Percentiles rank a stretch among this genome's conserved stretches.
Evolutionary conservation across 2,329 filamentous ascomycete species (phyloP).

Genomic region (Cryphonectria carpinicola): DNA sequence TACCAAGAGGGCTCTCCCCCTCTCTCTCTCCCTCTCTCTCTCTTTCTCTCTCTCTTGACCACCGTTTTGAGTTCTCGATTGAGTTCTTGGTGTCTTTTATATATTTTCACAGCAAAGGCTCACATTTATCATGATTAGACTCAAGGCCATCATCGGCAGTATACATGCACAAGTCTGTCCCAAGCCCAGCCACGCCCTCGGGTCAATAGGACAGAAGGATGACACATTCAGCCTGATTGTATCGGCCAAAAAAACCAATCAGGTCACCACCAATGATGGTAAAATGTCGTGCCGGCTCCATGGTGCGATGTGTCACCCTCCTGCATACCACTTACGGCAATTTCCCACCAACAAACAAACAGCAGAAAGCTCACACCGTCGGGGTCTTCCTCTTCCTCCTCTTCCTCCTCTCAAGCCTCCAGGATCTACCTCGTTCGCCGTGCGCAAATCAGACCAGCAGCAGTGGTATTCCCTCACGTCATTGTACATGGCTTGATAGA

Average conservation of each 20-base stretch:
- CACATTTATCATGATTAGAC: background rate
- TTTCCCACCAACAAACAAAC: background rate
- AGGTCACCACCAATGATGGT: background rate
- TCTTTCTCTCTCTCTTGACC: background rate
- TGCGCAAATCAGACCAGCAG: background rate
- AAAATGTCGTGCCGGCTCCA: background rate
- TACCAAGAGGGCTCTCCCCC: background rate
- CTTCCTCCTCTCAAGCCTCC: background rate
- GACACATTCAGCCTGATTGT: conserved; percentile 8
- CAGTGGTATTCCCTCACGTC: background rate
- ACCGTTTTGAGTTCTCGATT: background rate
- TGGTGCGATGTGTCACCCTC: background rate
- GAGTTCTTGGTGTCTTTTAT: background rate
- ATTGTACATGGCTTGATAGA: background rate
- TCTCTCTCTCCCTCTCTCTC: background rate
- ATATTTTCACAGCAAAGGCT: background rate
- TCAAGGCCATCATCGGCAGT: background rate
- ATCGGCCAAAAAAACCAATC: background rate
- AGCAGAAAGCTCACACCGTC: background rate
- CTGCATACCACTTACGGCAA: background rate
- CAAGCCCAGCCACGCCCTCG: background rate
- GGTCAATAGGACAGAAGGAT: background rate
- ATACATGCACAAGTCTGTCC: background rate
- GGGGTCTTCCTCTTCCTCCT: background rate
- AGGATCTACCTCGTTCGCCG: background rate